These are phyloP conservation scores for Trichoderma harzianum DNA, from an alignment of 2,329 filamentous ascomycete genomes.

Conservation along the genomic window DNA sequence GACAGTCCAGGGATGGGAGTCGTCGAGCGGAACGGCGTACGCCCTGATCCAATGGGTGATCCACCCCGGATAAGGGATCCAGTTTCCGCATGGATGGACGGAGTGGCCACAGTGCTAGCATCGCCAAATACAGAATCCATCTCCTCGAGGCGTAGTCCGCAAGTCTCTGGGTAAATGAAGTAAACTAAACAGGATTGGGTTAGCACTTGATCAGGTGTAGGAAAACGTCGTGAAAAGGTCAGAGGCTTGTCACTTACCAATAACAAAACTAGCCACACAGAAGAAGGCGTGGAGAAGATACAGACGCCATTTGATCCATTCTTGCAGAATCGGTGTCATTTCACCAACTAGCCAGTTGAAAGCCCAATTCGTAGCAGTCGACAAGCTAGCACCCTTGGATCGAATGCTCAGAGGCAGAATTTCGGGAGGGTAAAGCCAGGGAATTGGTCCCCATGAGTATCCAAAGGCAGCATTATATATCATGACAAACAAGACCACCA, in stretches of 20 bases:
- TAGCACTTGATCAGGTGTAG: not conserved
- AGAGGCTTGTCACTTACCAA: slow-evolving; percentile 66
- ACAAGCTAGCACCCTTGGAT: slow-evolving; percentile 93
- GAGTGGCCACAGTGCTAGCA: slow-evolving; percentile 80
- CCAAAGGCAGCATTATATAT: slow-evolving; percentile 98
- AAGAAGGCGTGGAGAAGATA: slow-evolving; percentile 97
- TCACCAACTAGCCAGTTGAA: slow-evolving; percentile 98
- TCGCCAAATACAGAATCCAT: slow-evolving; percentile 96
- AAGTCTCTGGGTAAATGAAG: slow-evolving; percentile 96
- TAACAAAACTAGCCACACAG: slow-evolving; percentile 89
- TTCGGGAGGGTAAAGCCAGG: slow-evolving; percentile 98
- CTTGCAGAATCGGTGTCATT: slow-evolving; percentile 89
- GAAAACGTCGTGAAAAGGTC: not conserved
- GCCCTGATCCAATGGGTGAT: slow-evolving; percentile 72
- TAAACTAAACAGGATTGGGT: slow-evolving; percentile 61
- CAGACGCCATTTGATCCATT: slow-evolving; percentile 86
- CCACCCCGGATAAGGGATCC: slow-evolving; percentile 75
- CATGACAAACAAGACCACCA: slow-evolving; percentile 95
- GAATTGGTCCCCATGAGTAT: slow-evolving; percentile 92
- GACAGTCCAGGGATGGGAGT: slow-evolving; percentile 76
- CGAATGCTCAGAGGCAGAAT: slow-evolving; percentile 94
- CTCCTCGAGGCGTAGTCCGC: slow-evolving; percentile 90
- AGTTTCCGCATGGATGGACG: slow-evolving; percentile 68
- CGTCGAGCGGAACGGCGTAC: slow-evolving; percentile 47
- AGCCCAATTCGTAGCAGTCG: slow-evolving; percentile 95